A percentile compares a stretch with the other conserved stretches of the same genome.
Evolutionary conservation across 1,284 basidiomycete species (phyloP).

Genomic region (Leucoagaricus sp.): DNA sequence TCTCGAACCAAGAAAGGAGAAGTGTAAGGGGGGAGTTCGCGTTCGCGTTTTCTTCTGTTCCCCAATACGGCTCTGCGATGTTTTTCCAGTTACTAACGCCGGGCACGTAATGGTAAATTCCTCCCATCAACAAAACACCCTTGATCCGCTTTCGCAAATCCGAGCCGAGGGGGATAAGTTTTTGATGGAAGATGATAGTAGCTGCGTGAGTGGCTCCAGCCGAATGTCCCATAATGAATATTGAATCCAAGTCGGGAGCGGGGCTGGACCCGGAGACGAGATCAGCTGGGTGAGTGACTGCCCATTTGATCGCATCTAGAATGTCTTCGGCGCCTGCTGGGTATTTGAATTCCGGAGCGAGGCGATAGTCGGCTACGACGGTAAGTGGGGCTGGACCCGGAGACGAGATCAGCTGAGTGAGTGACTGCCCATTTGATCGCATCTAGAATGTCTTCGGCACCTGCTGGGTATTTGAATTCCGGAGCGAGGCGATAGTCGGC

Average conservation of each 20-base stretch:
- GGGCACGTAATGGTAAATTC: conserved; percentile 36
- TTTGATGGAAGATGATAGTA: conserved; percentile 44
- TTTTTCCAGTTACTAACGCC: conserved; percentile 27
- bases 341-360: conserved; percentile 54
- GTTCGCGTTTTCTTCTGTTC: conserved; percentile 39
- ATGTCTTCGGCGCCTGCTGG: conserved; percentile 55
- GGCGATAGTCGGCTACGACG: conserved; percentile 66
- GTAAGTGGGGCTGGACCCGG: conserved; percentile 56
- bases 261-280: conserved; percentile 24
- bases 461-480: conserved; percentile 49
- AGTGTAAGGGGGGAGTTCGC: conserved; percentile 42
- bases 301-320: conserved; percentile 58
- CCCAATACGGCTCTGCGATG: conserved; percentile 41
- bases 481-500: conserved; percentile 66
- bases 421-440: conserved; percentile 19
- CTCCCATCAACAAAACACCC: conserved; percentile 47
- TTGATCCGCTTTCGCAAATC: conserved; percentile 31
- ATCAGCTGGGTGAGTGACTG: conserved; percentile 36
- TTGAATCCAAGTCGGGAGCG: conserved; percentile 36
- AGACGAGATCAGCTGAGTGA: conserved; percentile 33
- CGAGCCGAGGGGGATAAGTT: conserved; percentile 29
- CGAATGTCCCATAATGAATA: conserved; percentile 59
- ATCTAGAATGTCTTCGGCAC: conserved; percentile 46
- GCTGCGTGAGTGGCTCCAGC: conserved; percentile 53
- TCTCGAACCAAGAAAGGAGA: conserved; percentile 22